Evolutionary conservation across 2,329 filamentous ascomycete species (phyloP).

Genomic region (Penicillium sp.): DNA sequence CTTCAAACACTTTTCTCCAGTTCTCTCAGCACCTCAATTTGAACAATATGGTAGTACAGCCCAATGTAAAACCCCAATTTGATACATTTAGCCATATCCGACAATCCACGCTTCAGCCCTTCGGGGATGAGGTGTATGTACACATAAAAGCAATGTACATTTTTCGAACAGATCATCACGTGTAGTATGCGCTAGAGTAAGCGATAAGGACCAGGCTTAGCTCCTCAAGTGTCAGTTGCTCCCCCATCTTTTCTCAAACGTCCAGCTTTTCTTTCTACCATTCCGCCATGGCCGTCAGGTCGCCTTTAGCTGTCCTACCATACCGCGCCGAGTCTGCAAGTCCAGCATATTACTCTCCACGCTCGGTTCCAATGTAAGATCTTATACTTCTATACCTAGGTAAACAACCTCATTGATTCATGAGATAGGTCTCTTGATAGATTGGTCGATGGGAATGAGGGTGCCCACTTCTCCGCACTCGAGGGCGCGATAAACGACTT

Average conservation of each 20-base stretch:
- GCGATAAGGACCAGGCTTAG: slow-evolving; percentile 5
- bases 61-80: background rate
- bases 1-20: background rate
- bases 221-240: slow-evolving; percentile 3
- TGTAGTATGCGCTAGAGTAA: slow-evolving; percentile 11
- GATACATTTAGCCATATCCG: background rate
- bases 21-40: background rate
- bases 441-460: slow-evolving; percentile 7
- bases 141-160: background rate
- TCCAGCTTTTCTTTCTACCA: slow-evolving; percentile 1
- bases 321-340: slow-evolving; percentile 18
- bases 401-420: slow-evolving; percentile 5
- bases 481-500: slow-evolving; percentile 2
- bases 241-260: slow-evolving; percentile 3
- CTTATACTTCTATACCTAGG: background rate
- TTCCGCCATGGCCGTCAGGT: slow-evolving; percentile 30
- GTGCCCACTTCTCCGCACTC: slow-evolving; percentile 5
- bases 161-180: slow-evolving; percentile 4
- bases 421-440: slow-evolving; percentile 17
- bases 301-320: slow-evolving; percentile 28
- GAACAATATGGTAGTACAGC: background rate
- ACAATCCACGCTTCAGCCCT: background rate
- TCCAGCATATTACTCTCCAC: slow-evolving; percentile 12
- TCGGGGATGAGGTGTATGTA: background rate
- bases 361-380: slow-evolving; percentile 24